Evolutionary conservation across 768 basidiomycete genomes (phyloP), one percentile per base, ranked within the genome.

Genomic region (Pleurotus djamor): DNA sequence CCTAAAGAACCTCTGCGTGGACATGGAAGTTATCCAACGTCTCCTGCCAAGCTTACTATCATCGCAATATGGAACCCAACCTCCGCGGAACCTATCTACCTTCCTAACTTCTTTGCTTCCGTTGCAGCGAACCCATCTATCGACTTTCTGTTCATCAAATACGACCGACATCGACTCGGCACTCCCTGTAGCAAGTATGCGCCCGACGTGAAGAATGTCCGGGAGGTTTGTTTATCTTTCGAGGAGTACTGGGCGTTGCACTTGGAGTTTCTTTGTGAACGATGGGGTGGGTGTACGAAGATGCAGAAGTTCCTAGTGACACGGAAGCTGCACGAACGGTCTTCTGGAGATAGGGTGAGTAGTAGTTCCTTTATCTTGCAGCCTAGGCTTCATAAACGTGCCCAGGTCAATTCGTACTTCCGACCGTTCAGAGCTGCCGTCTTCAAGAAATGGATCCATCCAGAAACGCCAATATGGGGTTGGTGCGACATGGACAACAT

Each of bases 401-500:
- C 14, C 21, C 34, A 60, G 60, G 55, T 47, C 34, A 57, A 60
- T 36, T 60, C 60, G 2, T 49, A 34, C 37, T 60, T 56, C 48
- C 52, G 60, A 4, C 54, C 55, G 14, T 57, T 57, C 37, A 16
- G 60, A 17, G 35, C 55, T 34, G 60, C 43, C 12, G 48, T 60
- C 17, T 60, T 60, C 36, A 48, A 57, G 13, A 32, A 57, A 57
- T 60, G 52, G 54, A 58, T 60, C 32, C 43, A 60, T 44, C 60
- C 60, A 4, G 41, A 48, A 8, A 60, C 60, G 3, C 48, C 13
- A n/a, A 52, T 60, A 9, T 60, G 60, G 60, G 60, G 56, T 13
- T 60, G 60, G 60, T 60, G 60, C 37, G 60, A 60, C 54, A 48
- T 60, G 60, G 60, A 60, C 36, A 49, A 21, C 8, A 45, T 60